These are phyloP conservation scores for Vitellaria paradoxa DNA, from an alignment of 179 eudicot species.

Conservation along the genomic window DNA sequence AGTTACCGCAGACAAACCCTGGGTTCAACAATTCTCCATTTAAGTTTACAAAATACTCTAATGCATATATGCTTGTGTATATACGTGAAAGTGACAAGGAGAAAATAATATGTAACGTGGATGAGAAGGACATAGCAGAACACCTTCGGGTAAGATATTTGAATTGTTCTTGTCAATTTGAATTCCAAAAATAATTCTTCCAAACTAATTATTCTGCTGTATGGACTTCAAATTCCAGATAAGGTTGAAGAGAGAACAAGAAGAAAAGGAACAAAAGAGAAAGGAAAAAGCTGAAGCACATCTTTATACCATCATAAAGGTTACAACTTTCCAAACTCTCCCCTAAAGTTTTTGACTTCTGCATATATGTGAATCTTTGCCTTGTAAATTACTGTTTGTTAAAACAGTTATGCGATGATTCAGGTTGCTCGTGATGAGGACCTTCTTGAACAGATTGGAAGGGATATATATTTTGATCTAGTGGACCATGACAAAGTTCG, in stretches of 20 bases:
- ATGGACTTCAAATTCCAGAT: conserved; percentile 32
- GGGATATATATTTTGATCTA: conserved; percentile 83
- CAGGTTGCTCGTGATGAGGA: conserved; percentile 96
- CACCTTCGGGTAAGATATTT: conserved; percentile 72
- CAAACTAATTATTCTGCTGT: neutral
- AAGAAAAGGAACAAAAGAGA: conserved; percentile 87
- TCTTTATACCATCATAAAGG: conserved; percentile 92
- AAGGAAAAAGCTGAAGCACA: conserved; percentile 87
- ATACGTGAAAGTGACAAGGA: conserved; percentile 93
- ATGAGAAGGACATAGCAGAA: conserved; percentile 91
- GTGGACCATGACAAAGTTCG: conserved; percentile 96
- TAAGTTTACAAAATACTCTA: conserved; percentile 89
- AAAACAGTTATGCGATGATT: conserved; percentile 15
- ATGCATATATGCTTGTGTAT: conserved; percentile 96
- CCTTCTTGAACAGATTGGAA: conserved; percentile 74
- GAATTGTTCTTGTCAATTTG: conserved; percentile 3
- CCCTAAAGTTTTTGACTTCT: neutral
- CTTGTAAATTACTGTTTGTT: neutral
- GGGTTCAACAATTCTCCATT: conserved; percentile 85
- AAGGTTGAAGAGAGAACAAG: conserved; percentile 89
- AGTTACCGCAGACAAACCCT: conserved; percentile 85
- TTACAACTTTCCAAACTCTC: conserved; percentile 9
- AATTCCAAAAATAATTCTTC: conserved; percentile 12
- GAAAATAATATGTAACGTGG: conserved; percentile 79
- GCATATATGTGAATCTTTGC: neutral